These are phyloP conservation scores for Pseudogymnoascus sp. DNA, from an alignment of 2,329 filamentous ascomycete species.

Conservation along the genomic window DNA sequence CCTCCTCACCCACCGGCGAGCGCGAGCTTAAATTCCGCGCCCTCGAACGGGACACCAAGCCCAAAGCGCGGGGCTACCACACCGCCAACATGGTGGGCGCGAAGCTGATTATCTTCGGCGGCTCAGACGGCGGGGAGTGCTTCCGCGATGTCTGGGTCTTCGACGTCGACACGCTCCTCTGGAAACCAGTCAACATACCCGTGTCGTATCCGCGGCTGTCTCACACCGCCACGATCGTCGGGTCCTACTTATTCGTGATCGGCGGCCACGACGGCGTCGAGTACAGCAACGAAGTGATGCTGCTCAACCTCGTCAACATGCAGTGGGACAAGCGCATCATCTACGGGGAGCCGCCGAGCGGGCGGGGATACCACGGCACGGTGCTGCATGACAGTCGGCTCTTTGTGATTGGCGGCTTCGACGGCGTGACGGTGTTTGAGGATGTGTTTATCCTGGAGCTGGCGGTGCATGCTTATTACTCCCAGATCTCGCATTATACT, in stretches of 20 bases:
- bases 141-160: slow-evolving; percentile 69
- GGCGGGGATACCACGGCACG: slow-evolving; percentile 58
- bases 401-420: slow-evolving; percentile 58
- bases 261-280: slow-evolving; percentile 63
- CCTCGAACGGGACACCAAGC: slow-evolving; percentile 34
- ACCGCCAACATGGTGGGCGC: slow-evolving; percentile 65
- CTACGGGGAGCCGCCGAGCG: slow-evolving; percentile 54
- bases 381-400: slow-evolving; percentile 58
- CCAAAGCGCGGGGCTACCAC: slow-evolving; percentile 61
- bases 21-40: slow-evolving; percentile 11
- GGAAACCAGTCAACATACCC: slow-evolving; percentile 52
- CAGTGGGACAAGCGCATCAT: slow-evolving; percentile 61
- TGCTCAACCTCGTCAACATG: slow-evolving; percentile 65
- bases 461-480: slow-evolving; percentile 63
- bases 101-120: slow-evolving; percentile 65
- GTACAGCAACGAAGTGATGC: slow-evolving; percentile 60
- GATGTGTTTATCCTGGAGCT: slow-evolving; percentile 61
- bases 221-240: slow-evolving; percentile 61
- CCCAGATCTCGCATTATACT: slow-evolving; percentile 64
- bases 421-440: slow-evolving; percentile 58
- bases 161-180: slow-evolving; percentile 54
- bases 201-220: slow-evolving; percentile 54
- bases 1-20: slow-evolving; percentile 11
- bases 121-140: slow-evolving; percentile 62
- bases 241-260: slow-evolving; percentile 61